phyloP scores from a whole-genome alignment of 331 rosid species.

The Phaseolus coccineus region DNA sequence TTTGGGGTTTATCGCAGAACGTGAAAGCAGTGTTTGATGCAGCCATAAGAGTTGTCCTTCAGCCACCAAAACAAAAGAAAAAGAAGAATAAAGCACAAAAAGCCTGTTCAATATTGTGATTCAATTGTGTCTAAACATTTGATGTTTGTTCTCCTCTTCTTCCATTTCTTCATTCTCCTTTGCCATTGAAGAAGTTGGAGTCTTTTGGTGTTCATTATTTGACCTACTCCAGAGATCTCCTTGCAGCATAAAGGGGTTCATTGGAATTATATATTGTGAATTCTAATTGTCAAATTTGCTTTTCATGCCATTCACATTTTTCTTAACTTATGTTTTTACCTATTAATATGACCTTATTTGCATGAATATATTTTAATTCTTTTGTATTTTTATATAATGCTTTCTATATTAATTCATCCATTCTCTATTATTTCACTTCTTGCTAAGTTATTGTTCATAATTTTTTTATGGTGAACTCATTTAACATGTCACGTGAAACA shows the following conservation, averaged over 20 bases:
- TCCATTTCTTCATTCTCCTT: slow-evolving; percentile 47
- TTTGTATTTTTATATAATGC: slow-evolving; percentile 44
- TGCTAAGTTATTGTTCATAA: no score
- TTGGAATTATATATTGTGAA: slow-evolving; percentile 59
- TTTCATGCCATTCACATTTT: slow-evolving; percentile 61
- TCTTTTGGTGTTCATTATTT: slow-evolving; percentile 54
- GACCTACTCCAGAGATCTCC: slow-evolving; percentile 64
- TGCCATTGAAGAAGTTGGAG: slow-evolving; percentile 69
- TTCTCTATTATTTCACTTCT: no score
- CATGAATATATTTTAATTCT: slow-evolving; percentile 48
- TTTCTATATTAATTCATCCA: not conserved
- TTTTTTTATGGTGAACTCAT: no score
- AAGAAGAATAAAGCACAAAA: slow-evolving; percentile 92
- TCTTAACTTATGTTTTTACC: slow-evolving; percentile 53
- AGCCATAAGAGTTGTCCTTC: slow-evolving; percentile 98
- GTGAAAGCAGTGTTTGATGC: slow-evolving; percentile 97
- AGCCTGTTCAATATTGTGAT: slow-evolving; percentile 98
- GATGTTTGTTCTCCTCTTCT: slow-evolving; percentile 48
- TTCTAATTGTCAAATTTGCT: slow-evolving; percentile 61
- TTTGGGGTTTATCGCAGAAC: slow-evolving; percentile 61
- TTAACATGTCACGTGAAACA: no score
- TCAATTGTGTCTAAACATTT: slow-evolving; percentile 61
- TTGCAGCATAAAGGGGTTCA: slow-evolving; percentile 64
- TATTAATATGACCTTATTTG: slow-evolving; percentile 55
- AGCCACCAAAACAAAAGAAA: slow-evolving; percentile 99